Conservation (phyloP, 768 basidiomycete genomes). For the Boletus sp. region DNA sequence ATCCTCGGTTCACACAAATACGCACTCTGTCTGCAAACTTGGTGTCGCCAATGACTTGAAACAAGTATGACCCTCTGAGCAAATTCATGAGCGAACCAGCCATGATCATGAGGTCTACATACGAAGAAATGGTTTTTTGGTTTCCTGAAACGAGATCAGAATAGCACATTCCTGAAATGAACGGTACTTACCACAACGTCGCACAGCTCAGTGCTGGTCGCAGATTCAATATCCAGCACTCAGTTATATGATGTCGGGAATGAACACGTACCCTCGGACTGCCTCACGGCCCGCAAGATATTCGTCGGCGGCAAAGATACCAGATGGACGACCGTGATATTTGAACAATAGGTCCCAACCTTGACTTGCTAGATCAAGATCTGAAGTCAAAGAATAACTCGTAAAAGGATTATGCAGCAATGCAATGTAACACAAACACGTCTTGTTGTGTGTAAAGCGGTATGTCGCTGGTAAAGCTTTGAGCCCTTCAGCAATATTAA, state of each 20-base stretch:
- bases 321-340: conserved; percentile 57
- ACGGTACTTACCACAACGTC: not conserved
- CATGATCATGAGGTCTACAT: not conserved
- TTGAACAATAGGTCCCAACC: conserved; percentile 58
- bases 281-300: conserved; percentile 56
- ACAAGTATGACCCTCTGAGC: conserved; percentile 49
- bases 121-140: conserved; percentile 2
- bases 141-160: not conserved
- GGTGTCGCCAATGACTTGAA: conserved; percentile 48
- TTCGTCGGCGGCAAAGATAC: conserved; percentile 56
- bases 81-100: not conserved
- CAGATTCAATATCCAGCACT: not conserved
- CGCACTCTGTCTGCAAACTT: conserved; percentile 49
- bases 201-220: conserved; percentile 1
- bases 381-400: conserved; percentile 20
- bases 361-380: conserved; percentile 40
- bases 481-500: conserved; percentile 57
- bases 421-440: conserved; percentile 34
- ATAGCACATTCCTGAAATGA: not conserved
- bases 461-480: conserved; percentile 55
- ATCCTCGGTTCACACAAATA: not conserved
- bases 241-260: not conserved
- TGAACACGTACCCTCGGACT: conserved; percentile 44
- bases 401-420: not conserved
- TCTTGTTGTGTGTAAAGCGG: conserved; percentile 50